Evolutionary conservation across 2,329 filamentous ascomycete genomes (phyloP).

Genomic region (Clonostachys rosea): DNA sequence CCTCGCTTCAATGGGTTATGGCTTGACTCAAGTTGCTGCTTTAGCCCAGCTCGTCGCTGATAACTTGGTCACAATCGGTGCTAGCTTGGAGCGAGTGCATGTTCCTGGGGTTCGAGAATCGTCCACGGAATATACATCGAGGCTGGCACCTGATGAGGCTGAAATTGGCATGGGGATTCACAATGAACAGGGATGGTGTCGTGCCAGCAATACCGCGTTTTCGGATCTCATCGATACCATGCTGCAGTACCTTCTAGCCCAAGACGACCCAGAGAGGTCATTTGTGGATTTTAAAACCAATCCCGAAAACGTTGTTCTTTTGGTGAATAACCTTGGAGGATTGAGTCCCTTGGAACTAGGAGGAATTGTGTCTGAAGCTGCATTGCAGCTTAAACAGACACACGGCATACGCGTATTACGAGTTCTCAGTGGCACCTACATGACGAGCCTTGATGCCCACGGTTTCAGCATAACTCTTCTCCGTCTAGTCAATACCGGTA

Average conservation of each 20-base stretch:
- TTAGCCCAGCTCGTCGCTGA: slow-evolving; percentile 67
- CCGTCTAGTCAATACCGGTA: slow-evolving; percentile 53
- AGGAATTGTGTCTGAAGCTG: slow-evolving; percentile 66
- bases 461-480: slow-evolving; percentile 72
- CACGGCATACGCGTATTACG: slow-evolving; percentile 60
- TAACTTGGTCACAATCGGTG: slow-evolving; percentile 84
- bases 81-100: slow-evolving; percentile 86
- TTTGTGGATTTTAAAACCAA: slow-evolving; percentile 53
- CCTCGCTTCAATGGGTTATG: slow-evolving; percentile 65
- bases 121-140: slow-evolving; percentile 44
- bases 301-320: slow-evolving; percentile 59
- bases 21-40: slow-evolving; percentile 65
- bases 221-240: slow-evolving; percentile 56
- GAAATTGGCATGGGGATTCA: slow-evolving; percentile 76
- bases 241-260: slow-evolving; percentile 65
- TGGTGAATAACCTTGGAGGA: slow-evolving; percentile 76
- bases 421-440: slow-evolving; percentile 66
- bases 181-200: slow-evolving; percentile 58
- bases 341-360: slow-evolving; percentile 69
- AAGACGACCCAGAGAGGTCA: slow-evolving; percentile 61
- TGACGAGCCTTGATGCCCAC: slow-evolving; percentile 73
- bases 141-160: slow-evolving; percentile 49
- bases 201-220: slow-evolving; percentile 41
- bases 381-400: slow-evolving; percentile 51
- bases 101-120: slow-evolving; percentile 66